Conservation (phyloP, 345 rosid genomes). For the Gynandropsis gynandra region DNA sequence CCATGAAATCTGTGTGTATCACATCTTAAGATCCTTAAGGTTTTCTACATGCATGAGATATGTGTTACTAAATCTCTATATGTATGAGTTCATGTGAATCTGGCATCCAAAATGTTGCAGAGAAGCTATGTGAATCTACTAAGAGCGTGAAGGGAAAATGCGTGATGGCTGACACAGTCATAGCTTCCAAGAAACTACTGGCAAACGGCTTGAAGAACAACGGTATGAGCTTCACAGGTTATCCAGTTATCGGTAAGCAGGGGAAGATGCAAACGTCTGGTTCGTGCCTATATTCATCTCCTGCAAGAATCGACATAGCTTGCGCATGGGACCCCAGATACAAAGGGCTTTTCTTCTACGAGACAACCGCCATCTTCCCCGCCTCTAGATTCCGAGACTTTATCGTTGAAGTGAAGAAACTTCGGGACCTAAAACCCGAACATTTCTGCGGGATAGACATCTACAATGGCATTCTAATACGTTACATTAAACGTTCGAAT, state of each 20-base stretch:
- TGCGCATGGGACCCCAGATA: conserved; percentile 85
- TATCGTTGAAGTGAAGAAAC: conserved; percentile 47
- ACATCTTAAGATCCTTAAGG: too few relatives aligned
- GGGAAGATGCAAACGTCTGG: conserved; percentile 79
- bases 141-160: conserved; percentile 52
- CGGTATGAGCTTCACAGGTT: conserved; percentile 54
- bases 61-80: too few relatives aligned
- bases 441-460: conserved; percentile 64
- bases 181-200: conserved; percentile 49
- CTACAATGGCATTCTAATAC: conserved; percentile 58
- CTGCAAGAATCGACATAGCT: conserved; percentile 29
- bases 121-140: conserved; percentile 47
- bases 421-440: conserved; percentile 52
- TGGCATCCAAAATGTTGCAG: conserved; percentile 32
- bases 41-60: too few relatives aligned
- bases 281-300: conserved; percentile 64
- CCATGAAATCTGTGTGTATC: too few relatives aligned
- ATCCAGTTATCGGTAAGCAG: conserved; percentile 77
- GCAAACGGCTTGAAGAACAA: conserved; percentile 70
- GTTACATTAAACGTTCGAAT: conserved; percentile 66
- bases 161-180: conserved; percentile 36
- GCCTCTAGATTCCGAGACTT: conserved; percentile 44
- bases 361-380: conserved; percentile 60
- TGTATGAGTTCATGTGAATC: too few relatives aligned
- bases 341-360: conserved; percentile 67